Base-by-base conservation (phyloP, 169 alveolate genomes). In the Cryptosporidium muris region DNA sequence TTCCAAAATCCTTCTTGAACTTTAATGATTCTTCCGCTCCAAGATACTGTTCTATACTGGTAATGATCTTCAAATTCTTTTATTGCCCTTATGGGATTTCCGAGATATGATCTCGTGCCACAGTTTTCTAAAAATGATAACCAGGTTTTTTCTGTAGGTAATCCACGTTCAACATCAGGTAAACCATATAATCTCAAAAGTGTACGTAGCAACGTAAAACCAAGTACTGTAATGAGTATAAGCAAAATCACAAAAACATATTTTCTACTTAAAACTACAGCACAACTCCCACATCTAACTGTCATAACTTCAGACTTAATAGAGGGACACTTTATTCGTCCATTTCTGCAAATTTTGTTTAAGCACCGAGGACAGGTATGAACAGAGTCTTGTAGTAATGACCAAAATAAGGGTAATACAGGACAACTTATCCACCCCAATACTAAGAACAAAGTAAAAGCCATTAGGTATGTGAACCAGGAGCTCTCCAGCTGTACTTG, bases 1-100 rank as follows among this genome's bases (percentile, higher is more conserved):
- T 49, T 74, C 85, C 85, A 74, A 74, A 74, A 74, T 12, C 89
- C 89, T 25, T 81, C 89, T 66, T 80, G 81, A 49, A 81, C 82
- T 8, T 80, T 81, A 3, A 81, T 80, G 36, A 81, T 82, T 38
- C 89, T 81, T 14, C 89, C 89, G 9, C 80, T 81, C 89, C 89
- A 81, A 62, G 67, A 66, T 3, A 81, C 80, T 2, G 89, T 81
- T 16, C 66, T 65, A 42, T 81, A 65, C 45, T 65, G 68, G 49
- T 81, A 81, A 14, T 43, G 65, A 51, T 81, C 89, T 36, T 81
- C 82, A 51, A 81, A 81, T 40, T 67, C 82, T 47, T 54, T 81
- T 40, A 81, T 80, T 54, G 85, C 82, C 4, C 82, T 66, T 6
- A 81, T 56, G 4, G 89, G 89, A 52, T 81, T 81, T 43, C 89